Base-by-base conservation (phyloP, 768 basidiomycete genomes). In the Russula earlei region DNA sequence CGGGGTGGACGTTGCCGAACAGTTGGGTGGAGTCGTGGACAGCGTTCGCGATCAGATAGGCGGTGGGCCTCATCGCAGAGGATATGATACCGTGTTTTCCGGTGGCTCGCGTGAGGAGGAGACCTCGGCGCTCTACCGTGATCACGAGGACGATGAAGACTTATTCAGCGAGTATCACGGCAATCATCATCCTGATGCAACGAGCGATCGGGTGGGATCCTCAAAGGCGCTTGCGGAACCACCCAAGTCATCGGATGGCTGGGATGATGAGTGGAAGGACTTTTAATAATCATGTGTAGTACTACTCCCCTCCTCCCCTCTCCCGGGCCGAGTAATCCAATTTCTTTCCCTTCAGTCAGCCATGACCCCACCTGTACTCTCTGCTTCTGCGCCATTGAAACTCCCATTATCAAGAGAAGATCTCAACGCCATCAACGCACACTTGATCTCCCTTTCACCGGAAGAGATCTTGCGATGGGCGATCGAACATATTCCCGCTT, bases 401-500 rank as follows among this genome's bases (percentile, higher is more conserved):
- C 73, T 83, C 10, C 87, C 87, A 0, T 68, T 88, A 47, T 74
- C 80, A 1, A 54, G 69, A 52, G 79, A 78, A 49, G 74, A 84
- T 57, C 77, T 95, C 37, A 71, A 73, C 20, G 66, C 71, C 29
- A 82, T 93, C 73, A 98, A 98, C 67, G 75, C 73, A 10, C 71
- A 90, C 66, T 83, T 99, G 9, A 75, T 75, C 34, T 67, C 75
- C 1, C 80, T 91, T 57, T 75, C 82, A 0, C 91, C 96, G 1
- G 84, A 91, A 62, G 79, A 91, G 59, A 91, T 97, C 62, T 77
- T 99, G 51, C 64, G 68, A 67, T 98, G 95, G 95, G 91, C 85
- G 1, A 67, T 92, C 48, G 77, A 80, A 42, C 76, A 90, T 63
- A 73, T 98, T 17, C 87, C 92, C 0, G 77, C 78, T 7, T 74